Percentiles rank a stretch among this genome's conserved stretches.
These are phyloP conservation scores for Penicillium sp. DNA, from an alignment of 2,329 filamentous ascomycete species.

Conservation along the genomic window DNA sequence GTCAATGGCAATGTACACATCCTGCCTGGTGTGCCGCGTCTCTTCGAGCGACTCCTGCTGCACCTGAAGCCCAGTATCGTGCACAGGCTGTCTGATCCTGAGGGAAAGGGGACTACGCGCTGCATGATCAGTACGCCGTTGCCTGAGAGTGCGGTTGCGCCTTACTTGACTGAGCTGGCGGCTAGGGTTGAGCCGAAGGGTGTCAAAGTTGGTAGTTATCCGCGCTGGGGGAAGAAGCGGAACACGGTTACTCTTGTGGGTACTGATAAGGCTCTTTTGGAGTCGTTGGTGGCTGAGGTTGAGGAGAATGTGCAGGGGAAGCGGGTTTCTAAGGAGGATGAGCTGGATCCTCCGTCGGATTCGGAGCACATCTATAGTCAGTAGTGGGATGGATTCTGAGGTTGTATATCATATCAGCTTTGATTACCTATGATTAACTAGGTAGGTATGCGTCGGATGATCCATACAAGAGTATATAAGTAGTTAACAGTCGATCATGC, in stretches of 20 bases:
- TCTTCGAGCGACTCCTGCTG: constrained; percentile 76
- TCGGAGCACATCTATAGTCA: constrained; percentile 23
- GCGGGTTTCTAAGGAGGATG: constrained; percentile 66
- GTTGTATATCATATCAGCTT: background rate
- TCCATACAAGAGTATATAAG: background rate
- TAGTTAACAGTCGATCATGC: no score
- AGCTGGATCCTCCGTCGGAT: constrained; percentile 53
- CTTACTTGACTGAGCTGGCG: constrained; percentile 75
- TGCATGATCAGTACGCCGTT: constrained; percentile 83
- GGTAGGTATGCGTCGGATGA: no score
- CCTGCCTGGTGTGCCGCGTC: constrained; percentile 77
- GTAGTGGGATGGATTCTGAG: constrained; percentile 3
- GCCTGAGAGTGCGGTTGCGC: constrained; percentile 78
- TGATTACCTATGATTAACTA: background rate
- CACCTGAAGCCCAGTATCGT: constrained; percentile 67
- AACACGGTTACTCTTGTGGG: constrained; percentile 89
- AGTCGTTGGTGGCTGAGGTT: constrained; percentile 73
- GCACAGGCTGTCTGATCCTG: constrained; percentile 69
- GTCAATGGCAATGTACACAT: constrained; percentile 94
- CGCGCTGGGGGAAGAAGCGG: constrained; percentile 77
- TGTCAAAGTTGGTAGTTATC: constrained; percentile 93
- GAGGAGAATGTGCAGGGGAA: constrained; percentile 69
- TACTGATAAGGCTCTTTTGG: constrained; percentile 69
- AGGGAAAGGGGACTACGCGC: constrained; percentile 73
- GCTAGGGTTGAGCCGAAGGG: constrained; percentile 67